Percentiles rank a stretch among this genome's conserved stretches.
phyloP scores from a whole-genome alignment of 768 basidiomycete species.

The Leucosporidium creatinivorum region DNA sequence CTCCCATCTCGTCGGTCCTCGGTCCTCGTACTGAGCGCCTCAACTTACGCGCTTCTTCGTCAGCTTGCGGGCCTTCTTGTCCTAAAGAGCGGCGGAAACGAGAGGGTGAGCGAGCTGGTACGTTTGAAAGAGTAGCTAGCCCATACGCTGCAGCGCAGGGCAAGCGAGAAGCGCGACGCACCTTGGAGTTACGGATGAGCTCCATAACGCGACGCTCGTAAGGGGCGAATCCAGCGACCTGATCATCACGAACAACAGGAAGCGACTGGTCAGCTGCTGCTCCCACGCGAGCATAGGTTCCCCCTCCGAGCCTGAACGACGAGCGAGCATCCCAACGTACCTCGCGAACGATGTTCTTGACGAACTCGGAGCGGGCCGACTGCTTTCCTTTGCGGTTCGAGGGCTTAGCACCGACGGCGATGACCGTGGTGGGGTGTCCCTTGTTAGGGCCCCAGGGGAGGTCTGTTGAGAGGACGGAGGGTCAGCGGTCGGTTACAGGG shows the following conservation, averaged over 20 bases:
- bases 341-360: constrained; percentile 87
- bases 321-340: neutral
- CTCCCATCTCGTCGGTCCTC: too few relatives aligned
- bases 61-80: constrained; percentile 98
- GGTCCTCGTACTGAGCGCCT: neutral
- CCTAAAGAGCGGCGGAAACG: constrained; percentile 47
- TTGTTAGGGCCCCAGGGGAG: constrained; percentile 31
- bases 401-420: constrained; percentile 31
- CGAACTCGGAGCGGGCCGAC: constrained; percentile 85
- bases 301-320: neutral
- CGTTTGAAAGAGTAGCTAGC: too few relatives aligned
- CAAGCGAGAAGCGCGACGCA: too few relatives aligned
- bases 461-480: too few relatives aligned
- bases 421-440: constrained; percentile 35
- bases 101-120: neutral
- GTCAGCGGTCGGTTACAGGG: too few relatives aligned
- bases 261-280: neutral
- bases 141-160: too few relatives aligned
- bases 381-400: constrained; percentile 77
- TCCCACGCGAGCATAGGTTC: neutral
- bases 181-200: constrained; percentile 43
- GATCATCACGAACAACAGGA: too few relatives aligned
- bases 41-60: constrained; percentile 90
- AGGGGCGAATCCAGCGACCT: constrained; percentile 87
- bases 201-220: constrained; percentile 99